Percentiles rank a stretch among this genome's conserved stretches.
These are phyloP conservation scores for Calvatia gigantea DNA, from an alignment of 768 basidiomycete genomes.

Conservation along the genomic window DNA sequence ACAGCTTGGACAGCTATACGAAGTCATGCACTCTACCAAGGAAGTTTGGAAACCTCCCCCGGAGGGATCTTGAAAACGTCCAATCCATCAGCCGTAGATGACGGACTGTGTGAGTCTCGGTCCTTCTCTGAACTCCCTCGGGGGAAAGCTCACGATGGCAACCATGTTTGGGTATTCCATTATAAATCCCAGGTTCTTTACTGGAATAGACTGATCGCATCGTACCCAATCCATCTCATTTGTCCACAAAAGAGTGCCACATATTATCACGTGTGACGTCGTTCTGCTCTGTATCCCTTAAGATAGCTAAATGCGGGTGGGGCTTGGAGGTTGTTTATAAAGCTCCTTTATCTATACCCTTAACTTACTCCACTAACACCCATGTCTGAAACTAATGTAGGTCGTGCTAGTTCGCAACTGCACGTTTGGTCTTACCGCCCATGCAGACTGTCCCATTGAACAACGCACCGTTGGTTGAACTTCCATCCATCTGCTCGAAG, in stretches of 20 bases:
- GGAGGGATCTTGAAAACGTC: conserved; percentile 14
- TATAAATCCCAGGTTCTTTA: background rate
- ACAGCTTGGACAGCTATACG: conserved; percentile 91
- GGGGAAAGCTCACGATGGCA: conserved; percentile 10
- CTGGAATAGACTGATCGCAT: conserved; percentile 7
- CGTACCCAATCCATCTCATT: background rate
- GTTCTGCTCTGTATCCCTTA: background rate
- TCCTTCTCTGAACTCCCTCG: background rate
- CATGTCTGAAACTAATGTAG: conserved; percentile 13
- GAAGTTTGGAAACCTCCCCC: conserved; percentile 74
- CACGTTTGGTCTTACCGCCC: background rate
- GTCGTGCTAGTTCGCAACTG: background rate
- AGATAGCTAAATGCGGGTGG: background rate
- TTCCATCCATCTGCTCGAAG: conserved; percentile 45
- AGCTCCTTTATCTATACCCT: background rate
- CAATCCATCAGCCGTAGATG: background rate
- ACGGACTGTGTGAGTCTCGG: conserved; percentile 10
- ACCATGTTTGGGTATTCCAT: conserved; percentile 2
- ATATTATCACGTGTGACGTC: background rate
- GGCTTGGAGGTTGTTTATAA: background rate
- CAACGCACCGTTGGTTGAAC: conserved; percentile 42
- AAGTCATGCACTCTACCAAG: conserved; percentile 89
- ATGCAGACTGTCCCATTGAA: conserved; percentile 38
- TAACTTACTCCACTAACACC: background rate
- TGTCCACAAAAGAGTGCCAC: background rate